Evolutionary conservation across 2,329 filamentous ascomycete genomes (phyloP).

Genomic region (Cyclaneusma minus): DNA sequence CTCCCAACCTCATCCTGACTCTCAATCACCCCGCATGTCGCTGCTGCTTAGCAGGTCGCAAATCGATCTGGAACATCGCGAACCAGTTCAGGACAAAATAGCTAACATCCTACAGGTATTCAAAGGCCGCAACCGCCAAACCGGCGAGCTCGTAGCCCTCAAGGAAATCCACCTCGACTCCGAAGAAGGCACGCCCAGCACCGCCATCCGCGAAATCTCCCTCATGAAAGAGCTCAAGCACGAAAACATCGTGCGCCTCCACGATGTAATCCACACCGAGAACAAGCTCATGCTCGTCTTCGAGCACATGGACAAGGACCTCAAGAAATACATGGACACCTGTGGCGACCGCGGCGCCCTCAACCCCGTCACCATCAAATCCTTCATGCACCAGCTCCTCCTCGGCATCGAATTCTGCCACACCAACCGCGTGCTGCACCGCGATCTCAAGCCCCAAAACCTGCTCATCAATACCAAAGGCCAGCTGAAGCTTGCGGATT

Average conservation of each 20-base stretch:
- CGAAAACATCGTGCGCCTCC: constrained; percentile 91
- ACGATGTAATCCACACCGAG: constrained; percentile 98
- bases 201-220: constrained; percentile 94
- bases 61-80: neutral
- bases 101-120: constrained; percentile 54
- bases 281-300: constrained; percentile 99
- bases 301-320: constrained; percentile 95
- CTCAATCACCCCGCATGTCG: neutral
- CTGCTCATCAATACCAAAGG: constrained; percentile 88
- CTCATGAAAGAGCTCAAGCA: constrained; percentile 99
- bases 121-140: constrained; percentile 94
- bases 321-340: constrained; percentile 98
- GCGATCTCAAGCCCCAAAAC: constrained; percentile 92
- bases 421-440: constrained; percentile 88
- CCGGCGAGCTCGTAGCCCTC: constrained; percentile 86
- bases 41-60: neutral
- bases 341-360: constrained; percentile 79
- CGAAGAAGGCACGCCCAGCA: constrained; percentile 93
- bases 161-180: constrained; percentile 99
- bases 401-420: constrained; percentile 96
- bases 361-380: constrained; percentile 85
- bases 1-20: neutral
- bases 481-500: constrained; percentile 83
- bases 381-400: constrained; percentile 96
- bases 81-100: constrained; percentile 2